A percentile compares a stretch with the other conserved stretches of the same genome.
Conservation (phyloP, 306 rosid species). For the Ormosia semicastrata region DNA sequence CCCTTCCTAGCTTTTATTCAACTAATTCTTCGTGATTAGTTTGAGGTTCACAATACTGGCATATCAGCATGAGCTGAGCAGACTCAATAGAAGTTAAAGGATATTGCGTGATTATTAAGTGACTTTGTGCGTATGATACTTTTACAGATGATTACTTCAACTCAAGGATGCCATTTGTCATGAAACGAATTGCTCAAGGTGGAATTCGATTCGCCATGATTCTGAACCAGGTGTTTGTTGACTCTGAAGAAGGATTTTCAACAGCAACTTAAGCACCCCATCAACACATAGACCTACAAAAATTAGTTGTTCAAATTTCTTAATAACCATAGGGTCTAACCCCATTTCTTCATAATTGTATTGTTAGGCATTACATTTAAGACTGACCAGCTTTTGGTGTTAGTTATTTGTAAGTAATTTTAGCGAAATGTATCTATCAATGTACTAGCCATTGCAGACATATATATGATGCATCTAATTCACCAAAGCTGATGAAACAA, state of each 20-base stretch:
- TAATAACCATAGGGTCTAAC: not conserved
- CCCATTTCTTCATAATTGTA: constrained; percentile 3
- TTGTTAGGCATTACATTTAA: too few species aligned
- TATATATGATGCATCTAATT: too few species aligned
- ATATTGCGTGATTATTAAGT: not conserved
- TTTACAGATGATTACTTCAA: constrained; percentile 66
- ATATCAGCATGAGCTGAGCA: not conserved
- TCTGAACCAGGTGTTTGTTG: constrained; percentile 60
- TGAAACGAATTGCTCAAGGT: constrained; percentile 88
- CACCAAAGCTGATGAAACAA: too few species aligned
- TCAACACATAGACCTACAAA: not conserved
- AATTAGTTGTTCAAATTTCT: not conserved
- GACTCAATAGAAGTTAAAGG: not conserved
- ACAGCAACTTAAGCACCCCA: constrained; percentile 37
- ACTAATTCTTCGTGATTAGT: not conserved
- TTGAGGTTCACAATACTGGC: not conserved
- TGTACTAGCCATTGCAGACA: too few species aligned
- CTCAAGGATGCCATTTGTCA: constrained; percentile 74
- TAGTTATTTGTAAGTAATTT: too few species aligned
- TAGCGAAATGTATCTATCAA: too few species aligned
- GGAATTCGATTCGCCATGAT: constrained; percentile 88
- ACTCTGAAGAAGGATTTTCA: constrained; percentile 45
- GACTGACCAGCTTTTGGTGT: too few species aligned
- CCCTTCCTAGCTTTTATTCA: not conserved
- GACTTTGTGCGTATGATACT: not conserved